Evolutionary conservation across 2,329 filamentous ascomycete species (phyloP).

Genomic region (Zasmidium citrigriseum): DNA sequence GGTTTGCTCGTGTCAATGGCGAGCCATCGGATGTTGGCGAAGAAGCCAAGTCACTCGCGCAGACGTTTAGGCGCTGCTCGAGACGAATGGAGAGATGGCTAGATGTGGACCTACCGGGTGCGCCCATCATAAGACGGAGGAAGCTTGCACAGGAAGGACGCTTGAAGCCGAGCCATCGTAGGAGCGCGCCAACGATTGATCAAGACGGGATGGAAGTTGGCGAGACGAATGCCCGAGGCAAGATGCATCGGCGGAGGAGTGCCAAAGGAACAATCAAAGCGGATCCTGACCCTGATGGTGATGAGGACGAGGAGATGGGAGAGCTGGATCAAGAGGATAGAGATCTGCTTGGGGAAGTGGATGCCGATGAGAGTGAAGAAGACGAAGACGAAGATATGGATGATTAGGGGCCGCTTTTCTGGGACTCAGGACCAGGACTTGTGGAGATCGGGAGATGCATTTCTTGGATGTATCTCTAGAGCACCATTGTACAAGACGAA

Average conservation of each 20-base stretch:
- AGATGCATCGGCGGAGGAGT: slow-evolving; percentile 13
- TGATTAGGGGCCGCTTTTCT: slow-evolving; percentile 20
- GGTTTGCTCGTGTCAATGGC: slow-evolving; percentile 59
- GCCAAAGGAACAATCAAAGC: slow-evolving; percentile 4
- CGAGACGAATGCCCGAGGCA: slow-evolving; percentile 15
- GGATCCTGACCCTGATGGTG: slow-evolving; percentile 26
- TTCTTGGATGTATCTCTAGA: no score
- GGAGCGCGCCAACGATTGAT: slow-evolving; percentile 16
- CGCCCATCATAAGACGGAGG: slow-evolving; percentile 28
- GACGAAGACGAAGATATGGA: slow-evolving; percentile 35
- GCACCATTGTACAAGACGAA: no score
- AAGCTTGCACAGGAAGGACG: slow-evolving; percentile 19
- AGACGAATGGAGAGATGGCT: slow-evolving; percentile 73
- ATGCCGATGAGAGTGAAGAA: slow-evolving; percentile 39
- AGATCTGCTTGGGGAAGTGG: slow-evolving; percentile 39
- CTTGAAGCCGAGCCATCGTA: slow-evolving; percentile 5
- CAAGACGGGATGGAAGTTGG: slow-evolving; percentile 21
- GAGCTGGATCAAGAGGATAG: slow-evolving; percentile 41
- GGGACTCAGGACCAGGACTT: no score
- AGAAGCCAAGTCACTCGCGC: slow-evolving; percentile 66
- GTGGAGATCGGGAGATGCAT: no score
- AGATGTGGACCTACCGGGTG: slow-evolving; percentile 35
- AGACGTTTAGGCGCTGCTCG: slow-evolving; percentile 63
- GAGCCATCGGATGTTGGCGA: slow-evolving; percentile 77
- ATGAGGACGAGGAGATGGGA: slow-evolving; percentile 29